Evolutionary conservation across 345 rosid species (phyloP).

Genomic region (Nephelium lappaceum): DNA sequence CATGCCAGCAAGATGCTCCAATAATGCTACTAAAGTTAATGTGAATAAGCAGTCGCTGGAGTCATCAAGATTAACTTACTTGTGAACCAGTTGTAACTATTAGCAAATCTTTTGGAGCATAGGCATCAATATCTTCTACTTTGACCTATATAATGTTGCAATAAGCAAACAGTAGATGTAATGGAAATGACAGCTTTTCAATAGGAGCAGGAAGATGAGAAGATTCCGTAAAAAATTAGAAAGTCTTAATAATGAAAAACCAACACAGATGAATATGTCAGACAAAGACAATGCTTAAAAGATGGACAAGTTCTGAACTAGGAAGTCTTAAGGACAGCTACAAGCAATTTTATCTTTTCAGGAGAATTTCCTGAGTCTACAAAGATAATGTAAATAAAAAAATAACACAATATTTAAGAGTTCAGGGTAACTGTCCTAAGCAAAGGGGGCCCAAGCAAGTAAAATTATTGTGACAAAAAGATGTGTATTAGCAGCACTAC

Average conservation of each 20-base stretch:
- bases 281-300: constrained; percentile 2
- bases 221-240: background rate
- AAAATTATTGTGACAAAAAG: background rate
- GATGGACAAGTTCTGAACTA: background rate
- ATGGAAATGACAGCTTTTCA: constrained; percentile 17
- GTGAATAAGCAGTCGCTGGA: background rate
- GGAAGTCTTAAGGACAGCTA: background rate
- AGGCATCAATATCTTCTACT: constrained; percentile 93
- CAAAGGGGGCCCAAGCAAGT: background rate
- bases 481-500: background rate
- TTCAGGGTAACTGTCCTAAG: background rate
- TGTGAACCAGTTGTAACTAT: constrained; percentile 98
- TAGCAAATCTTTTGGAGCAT: constrained; percentile 92
- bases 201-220: background rate
- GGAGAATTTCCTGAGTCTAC: background rate
- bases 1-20: constrained; percentile 27
- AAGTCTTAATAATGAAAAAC: background rate
- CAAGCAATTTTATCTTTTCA: constrained; percentile 1
- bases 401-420: background rate
- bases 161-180: constrained; percentile 15
- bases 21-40: background rate
- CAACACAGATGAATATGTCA: constrained; percentile 7
- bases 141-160: constrained; percentile 54
- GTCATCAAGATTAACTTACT: constrained; percentile 52
- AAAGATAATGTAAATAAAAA: background rate